Conservation (phyloP, 441 rosid genomes). For the Pelargonium fulgidum region DNA sequence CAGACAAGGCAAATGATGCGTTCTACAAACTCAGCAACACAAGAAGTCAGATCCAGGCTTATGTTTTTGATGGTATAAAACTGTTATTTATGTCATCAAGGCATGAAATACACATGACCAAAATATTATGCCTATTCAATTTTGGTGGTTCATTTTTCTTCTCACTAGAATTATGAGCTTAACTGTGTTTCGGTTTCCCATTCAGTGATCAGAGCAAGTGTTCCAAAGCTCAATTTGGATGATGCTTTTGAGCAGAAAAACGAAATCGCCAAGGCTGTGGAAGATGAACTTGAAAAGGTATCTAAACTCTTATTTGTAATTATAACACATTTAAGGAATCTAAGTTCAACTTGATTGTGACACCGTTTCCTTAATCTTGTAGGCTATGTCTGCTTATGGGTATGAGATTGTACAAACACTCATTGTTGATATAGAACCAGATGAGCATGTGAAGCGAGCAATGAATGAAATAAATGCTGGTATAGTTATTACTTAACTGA, state of each 20-base stretch:
- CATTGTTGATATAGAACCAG: constrained; percentile 58
- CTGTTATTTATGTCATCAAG: background rate
- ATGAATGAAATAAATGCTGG: constrained; percentile 75
- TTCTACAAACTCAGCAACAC: constrained; percentile 47
- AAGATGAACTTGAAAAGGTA: constrained; percentile 49
- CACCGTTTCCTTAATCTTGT: background rate
- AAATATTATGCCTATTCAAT: background rate
- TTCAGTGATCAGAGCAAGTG: constrained; percentile 48
- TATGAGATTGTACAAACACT: constrained; percentile 58
- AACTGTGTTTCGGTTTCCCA: background rate
- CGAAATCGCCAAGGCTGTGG: constrained; percentile 45
- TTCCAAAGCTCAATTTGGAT: constrained; percentile 45
- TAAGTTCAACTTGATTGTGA: too few species aligned
- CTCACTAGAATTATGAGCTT: background rate
- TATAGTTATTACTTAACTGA: constrained; percentile 11
- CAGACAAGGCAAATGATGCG: constrained; percentile 39
- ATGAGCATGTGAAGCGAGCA: constrained; percentile 55
- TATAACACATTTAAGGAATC: too few species aligned
- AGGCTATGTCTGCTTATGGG: constrained; percentile 65
- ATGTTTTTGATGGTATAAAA: constrained; percentile 45
- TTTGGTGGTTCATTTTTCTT: background rate
- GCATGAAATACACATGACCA: background rate
- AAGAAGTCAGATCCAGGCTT: constrained; percentile 42
- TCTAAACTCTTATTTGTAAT: too few species aligned
- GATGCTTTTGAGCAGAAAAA: constrained; percentile 48